Percentiles rank a stretch among this genome's conserved stretches.
Conservation (phyloP, 2,329 filamentous ascomycete genomes). For the Ophiostoma triangulosporum region DNA sequence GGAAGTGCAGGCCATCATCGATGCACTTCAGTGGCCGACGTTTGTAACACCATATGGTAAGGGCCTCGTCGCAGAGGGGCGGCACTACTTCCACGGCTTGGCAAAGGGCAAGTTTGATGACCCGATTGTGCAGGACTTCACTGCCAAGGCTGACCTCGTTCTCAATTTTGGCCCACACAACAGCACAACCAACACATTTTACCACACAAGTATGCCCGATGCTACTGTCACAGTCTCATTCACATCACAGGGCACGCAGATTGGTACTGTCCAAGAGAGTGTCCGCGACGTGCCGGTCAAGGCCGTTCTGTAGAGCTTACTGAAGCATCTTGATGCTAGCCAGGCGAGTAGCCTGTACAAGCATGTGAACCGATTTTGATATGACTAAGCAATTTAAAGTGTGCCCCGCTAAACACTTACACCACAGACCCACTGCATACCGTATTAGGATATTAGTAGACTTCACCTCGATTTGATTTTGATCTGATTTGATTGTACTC, state of each 20-base stretch:
- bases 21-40: slow-evolving; percentile 61
- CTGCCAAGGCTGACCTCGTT: too few relatives aligned
- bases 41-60: slow-evolving; percentile 91
- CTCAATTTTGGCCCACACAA: too few relatives aligned
- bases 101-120: not conserved
- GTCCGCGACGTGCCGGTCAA: not conserved
- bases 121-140: too few relatives aligned
- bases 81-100: not conserved
- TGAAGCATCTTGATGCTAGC: not conserved
- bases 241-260: not conserved
- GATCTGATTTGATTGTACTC: too few relatives aligned
- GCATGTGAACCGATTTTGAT: too few relatives aligned
- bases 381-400: too few relatives aligned
- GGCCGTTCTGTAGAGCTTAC: not conserved
- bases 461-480: too few relatives aligned
- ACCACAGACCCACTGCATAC: too few relatives aligned
- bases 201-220: not conserved
- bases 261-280: not conserved
- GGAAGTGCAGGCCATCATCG: slow-evolving; percentile 61
- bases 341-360: not conserved
- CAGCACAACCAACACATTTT: too few relatives aligned
- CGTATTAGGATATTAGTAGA: too few relatives aligned
- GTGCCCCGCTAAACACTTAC: too few relatives aligned
- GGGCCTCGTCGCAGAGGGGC: slow-evolving; percentile 63
- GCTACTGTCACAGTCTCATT: not conserved